A percentile compares a stretch with the other conserved stretches of the same genome.
Conservation (phyloP, 2,329 filamentous ascomycete species). For the Lecanosticta acicola region DNA sequence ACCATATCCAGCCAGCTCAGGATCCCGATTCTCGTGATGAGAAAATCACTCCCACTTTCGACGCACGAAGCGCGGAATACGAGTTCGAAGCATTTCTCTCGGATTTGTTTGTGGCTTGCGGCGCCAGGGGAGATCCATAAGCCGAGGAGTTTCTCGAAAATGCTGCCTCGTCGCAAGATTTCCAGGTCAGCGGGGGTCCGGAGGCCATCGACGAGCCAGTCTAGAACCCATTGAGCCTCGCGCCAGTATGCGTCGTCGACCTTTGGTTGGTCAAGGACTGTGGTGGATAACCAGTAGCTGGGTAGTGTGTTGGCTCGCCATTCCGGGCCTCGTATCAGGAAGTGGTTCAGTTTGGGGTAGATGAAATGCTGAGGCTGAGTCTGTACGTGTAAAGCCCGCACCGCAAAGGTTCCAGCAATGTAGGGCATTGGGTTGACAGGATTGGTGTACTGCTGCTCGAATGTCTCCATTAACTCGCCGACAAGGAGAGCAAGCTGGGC, state of each 20-base stretch:
- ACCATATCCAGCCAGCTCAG: constrained; percentile 68
- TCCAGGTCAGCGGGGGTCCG: constrained; percentile 54
- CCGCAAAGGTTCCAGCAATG: constrained; percentile 69
- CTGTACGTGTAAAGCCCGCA: constrained; percentile 63
- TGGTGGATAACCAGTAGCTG: constrained; percentile 59
- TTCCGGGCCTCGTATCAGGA: constrained; percentile 68
- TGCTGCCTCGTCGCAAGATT: constrained; percentile 54
- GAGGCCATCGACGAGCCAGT: constrained; percentile 64
- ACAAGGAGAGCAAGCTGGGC: constrained; percentile 74
- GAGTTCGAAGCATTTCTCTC: constrained; percentile 56
- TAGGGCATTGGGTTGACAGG: constrained; percentile 52
- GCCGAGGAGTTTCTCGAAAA: constrained; percentile 67
- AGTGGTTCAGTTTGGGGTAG: constrained; percentile 57
- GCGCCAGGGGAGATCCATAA: constrained; percentile 64
- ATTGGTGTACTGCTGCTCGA: constrained; percentile 46
- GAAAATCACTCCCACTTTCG: constrained; percentile 68
- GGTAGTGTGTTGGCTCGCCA: constrained; percentile 61
- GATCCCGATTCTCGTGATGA: constrained; percentile 69
- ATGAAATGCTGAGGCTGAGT: constrained; percentile 35
- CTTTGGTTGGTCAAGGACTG: constrained; percentile 67
- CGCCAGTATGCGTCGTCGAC: constrained; percentile 67
- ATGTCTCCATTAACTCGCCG: constrained; percentile 72
- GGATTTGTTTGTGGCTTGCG: constrained; percentile 45
- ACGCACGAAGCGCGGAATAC: constrained; percentile 63
- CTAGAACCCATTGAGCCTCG: constrained; percentile 69